phyloP scores from a whole-genome alignment of 768 basidiomycete genomes.

The Rhodocollybia butyracea region DNA sequence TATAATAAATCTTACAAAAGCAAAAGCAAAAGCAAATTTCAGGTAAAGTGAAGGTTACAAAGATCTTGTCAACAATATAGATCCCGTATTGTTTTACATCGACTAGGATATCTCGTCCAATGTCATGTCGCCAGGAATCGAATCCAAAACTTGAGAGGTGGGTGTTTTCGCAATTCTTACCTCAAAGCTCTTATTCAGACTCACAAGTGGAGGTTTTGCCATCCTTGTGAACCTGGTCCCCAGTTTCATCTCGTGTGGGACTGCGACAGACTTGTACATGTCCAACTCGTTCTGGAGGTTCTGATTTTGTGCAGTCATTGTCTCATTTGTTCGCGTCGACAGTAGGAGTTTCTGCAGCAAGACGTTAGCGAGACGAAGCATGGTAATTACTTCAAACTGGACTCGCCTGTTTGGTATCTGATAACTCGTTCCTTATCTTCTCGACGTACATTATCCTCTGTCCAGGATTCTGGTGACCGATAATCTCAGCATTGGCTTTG shows the following conservation, averaged over 20 bases:
- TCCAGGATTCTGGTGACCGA: constrained; percentile 79
- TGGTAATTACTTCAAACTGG: not conserved
- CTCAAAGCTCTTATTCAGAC: constrained; percentile 33
- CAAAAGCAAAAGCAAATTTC: too few species aligned
- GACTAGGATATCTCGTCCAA: constrained; percentile 37
- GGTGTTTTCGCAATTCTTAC: not conserved
- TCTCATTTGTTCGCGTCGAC: constrained; percentile 47
- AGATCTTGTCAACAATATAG: not conserved
- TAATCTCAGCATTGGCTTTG: constrained; percentile 80
- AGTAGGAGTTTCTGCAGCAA: constrained; percentile 43
- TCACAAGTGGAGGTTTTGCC: constrained; percentile 43
- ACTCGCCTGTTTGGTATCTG: constrained; percentile 76
- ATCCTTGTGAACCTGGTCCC: constrained; percentile 53
- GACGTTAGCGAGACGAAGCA: constrained; percentile 1
- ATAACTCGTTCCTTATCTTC: constrained; percentile 73
- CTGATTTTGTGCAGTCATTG: constrained; percentile 36
- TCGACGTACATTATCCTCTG: constrained; percentile 90
- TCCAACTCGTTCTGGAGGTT: constrained; percentile 53
- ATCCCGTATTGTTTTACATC: not conserved
- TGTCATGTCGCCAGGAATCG: constrained; percentile 47
- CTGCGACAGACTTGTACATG: constrained; percentile 57
- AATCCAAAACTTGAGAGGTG: constrained; percentile 22
- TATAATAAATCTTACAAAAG: too few species aligned
- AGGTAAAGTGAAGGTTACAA: too few species aligned
- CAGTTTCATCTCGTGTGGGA: constrained; percentile 47